Evolutionary conservation across 441 rosid genomes (phyloP).

Genomic region (Brassica hybrid): DNA sequence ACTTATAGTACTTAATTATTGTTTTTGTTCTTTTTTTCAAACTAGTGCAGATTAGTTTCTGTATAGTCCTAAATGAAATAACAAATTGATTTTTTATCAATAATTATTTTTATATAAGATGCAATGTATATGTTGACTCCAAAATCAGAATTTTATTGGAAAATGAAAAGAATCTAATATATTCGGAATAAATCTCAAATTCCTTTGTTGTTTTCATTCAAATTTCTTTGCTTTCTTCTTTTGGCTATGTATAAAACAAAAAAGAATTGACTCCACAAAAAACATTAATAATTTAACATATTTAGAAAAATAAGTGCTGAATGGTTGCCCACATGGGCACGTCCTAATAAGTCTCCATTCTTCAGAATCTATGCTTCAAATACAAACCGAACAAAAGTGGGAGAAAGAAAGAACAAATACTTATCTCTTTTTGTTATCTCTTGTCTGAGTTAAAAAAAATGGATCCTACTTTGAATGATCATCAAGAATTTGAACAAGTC

Average conservation of each 20-base stretch:
- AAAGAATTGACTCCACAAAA: constrained; percentile 42
- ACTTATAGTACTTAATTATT: constrained; percentile 19
- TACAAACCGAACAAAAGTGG: constrained; percentile 41
- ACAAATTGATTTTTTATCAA: background rate
- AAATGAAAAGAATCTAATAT: constrained; percentile 16
- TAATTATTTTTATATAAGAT: background rate
- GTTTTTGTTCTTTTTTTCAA: background rate
- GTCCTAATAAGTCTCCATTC: constrained; percentile 35
- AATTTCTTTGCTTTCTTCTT: background rate
- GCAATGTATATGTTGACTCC: constrained; percentile 7
- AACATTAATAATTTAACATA: background rate
- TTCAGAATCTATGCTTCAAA: constrained; percentile 40
- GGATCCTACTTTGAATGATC: constrained; percentile 43
- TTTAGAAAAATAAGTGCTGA: constrained; percentile 31
- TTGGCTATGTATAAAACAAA: constrained; percentile 30
- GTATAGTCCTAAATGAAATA: background rate
- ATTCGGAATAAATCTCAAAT: constrained; percentile 1
- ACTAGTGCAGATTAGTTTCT: background rate
- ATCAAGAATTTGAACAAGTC: constrained; percentile 35
- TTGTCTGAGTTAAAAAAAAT: constrained; percentile 28
- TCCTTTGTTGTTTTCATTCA: constrained; percentile 26
- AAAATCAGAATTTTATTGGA: background rate
- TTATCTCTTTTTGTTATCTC: constrained; percentile 42
- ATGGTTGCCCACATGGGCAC: constrained; percentile 46
- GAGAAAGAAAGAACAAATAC: constrained; percentile 29